Evolutionary conservation across 129 eudicot species (phyloP), one percentile per base, ranked within the genome.

Genomic region (Centaurea solstitialis): DNA sequence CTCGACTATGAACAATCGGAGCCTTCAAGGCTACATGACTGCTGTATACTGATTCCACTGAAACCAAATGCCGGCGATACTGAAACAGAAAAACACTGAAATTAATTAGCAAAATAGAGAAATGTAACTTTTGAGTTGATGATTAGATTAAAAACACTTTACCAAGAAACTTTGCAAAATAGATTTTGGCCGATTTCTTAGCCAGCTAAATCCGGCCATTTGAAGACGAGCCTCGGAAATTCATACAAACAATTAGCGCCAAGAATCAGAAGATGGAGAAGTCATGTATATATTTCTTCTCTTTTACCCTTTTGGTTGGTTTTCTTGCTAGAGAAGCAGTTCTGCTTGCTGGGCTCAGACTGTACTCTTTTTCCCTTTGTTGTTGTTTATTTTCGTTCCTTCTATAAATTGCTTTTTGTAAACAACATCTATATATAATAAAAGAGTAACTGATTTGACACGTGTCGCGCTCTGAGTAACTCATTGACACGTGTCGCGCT

Each of bases 11-110:
- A 62, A 76, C 69, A 43, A 69, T 26, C n/a, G 68, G 79, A 70
- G 79, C 65, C 30, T 66, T 75, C 64, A 71, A 65, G 76, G 78
- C 53, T 50, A 76, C 65, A 65, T 59, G n/a, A n/a, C n/a, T 66
- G 35, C 82, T 35, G 57, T 70, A 76, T 80, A 76, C 79, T 18
- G 77, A 80, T 69, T 84, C 77, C 15, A 57, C 68, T 17, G 85
- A 38, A 30, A 61, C 71, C 66, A 85, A 80, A 80, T 76, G 82
- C 78, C 65, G 85, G 35, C 70, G 82, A 64, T 76, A 70, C 88
- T 85, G 85, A 37, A 80, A 59, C 70, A 70, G 1, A 82, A 70
- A 20, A 80, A 35, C 79, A 76, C 68, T 26, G 57, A 18, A 78
- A 68, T 65, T 74, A 43, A 3, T 26, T 15, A 67, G 6, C 1